These are phyloP conservation scores for Lablab purpureus DNA, from an alignment of 306 rosid species.

Conservation along the genomic window DNA sequence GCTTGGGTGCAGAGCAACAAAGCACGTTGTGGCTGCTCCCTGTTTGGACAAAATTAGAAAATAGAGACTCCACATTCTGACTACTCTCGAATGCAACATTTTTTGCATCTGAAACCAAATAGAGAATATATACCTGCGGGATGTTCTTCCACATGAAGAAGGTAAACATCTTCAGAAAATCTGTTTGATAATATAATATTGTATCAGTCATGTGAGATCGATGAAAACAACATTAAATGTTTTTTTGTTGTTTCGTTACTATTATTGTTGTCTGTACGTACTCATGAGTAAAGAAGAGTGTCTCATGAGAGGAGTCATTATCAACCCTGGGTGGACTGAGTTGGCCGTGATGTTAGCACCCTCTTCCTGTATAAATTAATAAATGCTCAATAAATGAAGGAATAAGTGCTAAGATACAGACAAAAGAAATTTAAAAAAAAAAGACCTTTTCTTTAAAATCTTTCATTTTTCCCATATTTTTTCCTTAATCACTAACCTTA, in stretches of 20 bases:
- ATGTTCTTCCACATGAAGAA: constrained; percentile 82
- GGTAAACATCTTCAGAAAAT: constrained; percentile 63
- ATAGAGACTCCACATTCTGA: neutral
- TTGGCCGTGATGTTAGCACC: constrained; percentile 84
- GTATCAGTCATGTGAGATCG: neutral
- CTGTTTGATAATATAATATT: constrained; percentile 48
- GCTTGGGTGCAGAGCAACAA: constrained; percentile 79
- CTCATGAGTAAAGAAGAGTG: constrained; percentile 78
- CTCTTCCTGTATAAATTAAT: constrained; percentile 64
- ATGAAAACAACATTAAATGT: neutral
- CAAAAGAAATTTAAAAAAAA: no score
- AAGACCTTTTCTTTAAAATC: no score
- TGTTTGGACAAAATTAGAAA: constrained; percentile 31
- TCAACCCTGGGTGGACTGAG: constrained; percentile 88
- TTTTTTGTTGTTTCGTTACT: neutral
- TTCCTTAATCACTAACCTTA: no score
- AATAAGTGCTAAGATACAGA: neutral
- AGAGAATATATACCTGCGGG: constrained; percentile 65
- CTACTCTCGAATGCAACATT: constrained; percentile 8
- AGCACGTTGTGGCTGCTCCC: constrained; percentile 96
- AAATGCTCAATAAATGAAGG: neutral
- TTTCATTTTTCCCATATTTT: no score
- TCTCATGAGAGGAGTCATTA: constrained; percentile 97
- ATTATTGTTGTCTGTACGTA: constrained; percentile 43
- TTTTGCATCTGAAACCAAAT: neutral